These are phyloP conservation scores for Leccinellum luteum DNA, from an alignment of 768 basidiomycete genomes.

Conservation along the genomic window DNA sequence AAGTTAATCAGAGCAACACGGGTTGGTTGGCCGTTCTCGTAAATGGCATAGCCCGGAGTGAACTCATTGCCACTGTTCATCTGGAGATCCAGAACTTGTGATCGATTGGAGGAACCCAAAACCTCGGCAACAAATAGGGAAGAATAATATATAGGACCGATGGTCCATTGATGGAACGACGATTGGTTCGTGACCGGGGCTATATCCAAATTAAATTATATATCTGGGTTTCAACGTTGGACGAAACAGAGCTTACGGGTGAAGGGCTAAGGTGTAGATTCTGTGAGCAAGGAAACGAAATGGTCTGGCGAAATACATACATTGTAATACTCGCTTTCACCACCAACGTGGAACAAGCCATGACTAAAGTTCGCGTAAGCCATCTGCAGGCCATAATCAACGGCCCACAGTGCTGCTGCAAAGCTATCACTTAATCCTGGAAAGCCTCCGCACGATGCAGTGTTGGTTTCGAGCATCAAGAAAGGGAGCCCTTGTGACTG, in stretches of 20 bases:
- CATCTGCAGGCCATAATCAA: constrained; percentile 54
- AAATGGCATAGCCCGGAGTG: constrained; percentile 64
- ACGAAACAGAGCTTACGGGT: constrained; percentile 26
- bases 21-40: constrained; percentile 62
- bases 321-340: constrained; percentile 65
- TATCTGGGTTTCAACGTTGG: not conserved
- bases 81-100: constrained; percentile 67
- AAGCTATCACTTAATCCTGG: constrained; percentile 57
- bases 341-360: constrained; percentile 53
- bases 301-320: constrained; percentile 31
- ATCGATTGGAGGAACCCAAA: constrained; percentile 60
- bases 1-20: constrained; percentile 74
- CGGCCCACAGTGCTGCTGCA: constrained; percentile 49
- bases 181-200: constrained; percentile 57
- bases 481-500: constrained; percentile 41
- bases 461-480: constrained; percentile 58
- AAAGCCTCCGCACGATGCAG: constrained; percentile 51
- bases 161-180: constrained; percentile 63
- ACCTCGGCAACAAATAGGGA: constrained; percentile 68
- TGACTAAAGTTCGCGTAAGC: constrained; percentile 46
- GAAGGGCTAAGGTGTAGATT: constrained; percentile 32
- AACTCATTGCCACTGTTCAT: constrained; percentile 48
- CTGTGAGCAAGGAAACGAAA: not conserved
- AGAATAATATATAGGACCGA: constrained; percentile 73
- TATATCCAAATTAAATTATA: constrained; percentile 15